Conservation (phyloP, 2,329 filamentous ascomycete genomes). For the Pseudogymnoascus sp. region DNA sequence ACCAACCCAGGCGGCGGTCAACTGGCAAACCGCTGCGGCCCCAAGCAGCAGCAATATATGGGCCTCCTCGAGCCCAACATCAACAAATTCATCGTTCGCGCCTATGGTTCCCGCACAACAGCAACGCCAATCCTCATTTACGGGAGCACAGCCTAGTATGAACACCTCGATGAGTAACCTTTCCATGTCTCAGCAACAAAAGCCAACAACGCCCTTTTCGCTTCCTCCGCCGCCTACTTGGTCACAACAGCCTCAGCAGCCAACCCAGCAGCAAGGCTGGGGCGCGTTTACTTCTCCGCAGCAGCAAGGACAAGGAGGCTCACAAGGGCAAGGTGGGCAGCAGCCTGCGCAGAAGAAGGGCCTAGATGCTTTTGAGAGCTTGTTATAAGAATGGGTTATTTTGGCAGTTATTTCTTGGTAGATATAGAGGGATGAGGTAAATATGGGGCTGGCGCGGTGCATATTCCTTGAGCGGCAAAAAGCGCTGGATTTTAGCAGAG, state of each 20-base stretch:
- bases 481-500: neutral
- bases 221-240: conserved; percentile 46
- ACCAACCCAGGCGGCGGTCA: neutral
- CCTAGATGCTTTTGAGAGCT: conserved; percentile 49
- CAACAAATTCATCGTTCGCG: conserved; percentile 17
- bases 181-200: conserved; percentile 39
- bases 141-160: conserved; percentile 31
- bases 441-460: neutral
- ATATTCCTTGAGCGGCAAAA: neutral
- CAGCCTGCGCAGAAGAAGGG: conserved; percentile 32
- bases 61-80: conserved; percentile 23
- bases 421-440: neutral
- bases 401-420: neutral
- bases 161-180: conserved; percentile 41
- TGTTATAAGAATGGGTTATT: conserved; percentile 33
- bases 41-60: conserved; percentile 20
- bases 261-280: conserved; percentile 16
- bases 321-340: conserved; percentile 16
- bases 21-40: conserved; percentile 14
- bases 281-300: conserved; percentile 14
- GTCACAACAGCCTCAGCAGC: conserved; percentile 22
- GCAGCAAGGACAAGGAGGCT: conserved; percentile 22
- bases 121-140: conserved; percentile 17
- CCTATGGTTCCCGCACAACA: conserved; percentile 18
- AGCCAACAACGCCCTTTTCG: conserved; percentile 44